phyloP scores from a whole-genome alignment of 2,329 filamentous ascomycete genomes.

The Chaetomiaceae sp. region DNA sequence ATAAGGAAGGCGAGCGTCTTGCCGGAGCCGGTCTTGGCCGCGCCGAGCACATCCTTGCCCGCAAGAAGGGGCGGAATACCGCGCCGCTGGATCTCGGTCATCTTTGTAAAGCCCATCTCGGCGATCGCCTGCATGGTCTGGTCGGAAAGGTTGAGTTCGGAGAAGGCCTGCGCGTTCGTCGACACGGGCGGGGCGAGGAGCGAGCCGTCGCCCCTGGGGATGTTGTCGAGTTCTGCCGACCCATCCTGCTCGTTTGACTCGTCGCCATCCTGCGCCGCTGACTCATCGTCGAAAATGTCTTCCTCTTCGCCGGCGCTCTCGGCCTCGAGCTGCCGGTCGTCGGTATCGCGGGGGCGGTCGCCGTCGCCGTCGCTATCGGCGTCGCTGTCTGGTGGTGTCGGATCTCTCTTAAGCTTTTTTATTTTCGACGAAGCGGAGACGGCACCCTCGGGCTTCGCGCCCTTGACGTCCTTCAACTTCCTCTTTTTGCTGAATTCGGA shows the following conservation, averaged over 20 bases:
- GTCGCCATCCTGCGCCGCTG: too few relatives aligned
- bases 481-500: slow-evolving; percentile 32
- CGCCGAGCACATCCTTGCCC: slow-evolving; percentile 86
- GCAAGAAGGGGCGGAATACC: slow-evolving; percentile 84
- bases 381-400: slow-evolving; percentile 21
- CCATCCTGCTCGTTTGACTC: slow-evolving; percentile 28
- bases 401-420: slow-evolving; percentile 23
- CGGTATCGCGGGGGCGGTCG: slow-evolving; percentile 12
- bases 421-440: slow-evolving; percentile 10
- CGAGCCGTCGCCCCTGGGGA: slow-evolving; percentile 36
- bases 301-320: slow-evolving; percentile 9
- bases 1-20: slow-evolving; percentile 95
- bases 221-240: slow-evolving; percentile 28
- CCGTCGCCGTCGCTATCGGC: slow-evolving; percentile 16
- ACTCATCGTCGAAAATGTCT: slow-evolving; percentile 20
- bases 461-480: slow-evolving; percentile 29
- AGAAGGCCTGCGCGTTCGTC: slow-evolving; percentile 62
- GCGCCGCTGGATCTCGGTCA: slow-evolving; percentile 90
- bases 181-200: slow-evolving; percentile 55
- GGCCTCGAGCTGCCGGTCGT: slow-evolving; percentile 12
- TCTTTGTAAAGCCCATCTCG: slow-evolving; percentile 88
- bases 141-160: slow-evolving; percentile 77
- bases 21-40: slow-evolving; percentile 91
- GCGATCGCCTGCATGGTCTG: slow-evolving; percentile 82
- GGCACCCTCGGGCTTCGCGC: slow-evolving; percentile 18